Evolutionary conservation across 129 eudicot genomes (phyloP).

Genomic region (Flaveria brownii): DNA sequence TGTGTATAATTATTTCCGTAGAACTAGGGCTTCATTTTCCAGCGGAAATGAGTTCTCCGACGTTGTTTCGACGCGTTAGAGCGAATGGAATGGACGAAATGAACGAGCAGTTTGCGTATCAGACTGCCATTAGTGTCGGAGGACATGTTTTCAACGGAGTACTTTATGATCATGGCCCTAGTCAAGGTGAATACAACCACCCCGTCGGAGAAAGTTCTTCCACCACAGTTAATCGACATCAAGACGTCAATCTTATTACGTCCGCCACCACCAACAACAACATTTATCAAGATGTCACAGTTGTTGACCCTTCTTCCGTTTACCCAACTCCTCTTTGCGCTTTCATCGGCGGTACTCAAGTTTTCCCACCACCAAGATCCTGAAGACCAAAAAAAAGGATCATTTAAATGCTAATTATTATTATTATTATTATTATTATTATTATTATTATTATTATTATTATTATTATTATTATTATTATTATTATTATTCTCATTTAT

Average conservation of each 20-base stretch:
- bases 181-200: conserved; percentile 32
- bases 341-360: conserved; percentile 75
- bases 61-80: conserved; percentile 58
- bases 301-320: conserved; percentile 50
- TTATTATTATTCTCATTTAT: too few relatives aligned
- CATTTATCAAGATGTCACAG: conserved; percentile 29
- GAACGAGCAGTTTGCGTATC: conserved; percentile 61
- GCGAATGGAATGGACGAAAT: conserved; percentile 53
- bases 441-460: too few relatives aligned
- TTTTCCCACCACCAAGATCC: conserved; percentile 70
- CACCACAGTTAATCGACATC: conserved; percentile 36
- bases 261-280: conserved; percentile 10
- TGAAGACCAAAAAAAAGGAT: conserved; percentile 27
- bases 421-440: neutral
- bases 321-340: conserved; percentile 58
- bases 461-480: neutral
- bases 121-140: conserved; percentile 63
- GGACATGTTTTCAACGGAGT: conserved; percentile 78
- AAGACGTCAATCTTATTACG: conserved; percentile 42
- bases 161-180: conserved; percentile 74
- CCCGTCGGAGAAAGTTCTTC: conserved; percentile 52
- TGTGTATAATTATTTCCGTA: neutral
- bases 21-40: conserved; percentile 76
- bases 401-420: neutral
- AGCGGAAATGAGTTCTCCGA: conserved; percentile 52